phyloP scores from a whole-genome alignment of 192 early-diverging fungal genomes.

The Helicostylum pulchrum region DNA sequence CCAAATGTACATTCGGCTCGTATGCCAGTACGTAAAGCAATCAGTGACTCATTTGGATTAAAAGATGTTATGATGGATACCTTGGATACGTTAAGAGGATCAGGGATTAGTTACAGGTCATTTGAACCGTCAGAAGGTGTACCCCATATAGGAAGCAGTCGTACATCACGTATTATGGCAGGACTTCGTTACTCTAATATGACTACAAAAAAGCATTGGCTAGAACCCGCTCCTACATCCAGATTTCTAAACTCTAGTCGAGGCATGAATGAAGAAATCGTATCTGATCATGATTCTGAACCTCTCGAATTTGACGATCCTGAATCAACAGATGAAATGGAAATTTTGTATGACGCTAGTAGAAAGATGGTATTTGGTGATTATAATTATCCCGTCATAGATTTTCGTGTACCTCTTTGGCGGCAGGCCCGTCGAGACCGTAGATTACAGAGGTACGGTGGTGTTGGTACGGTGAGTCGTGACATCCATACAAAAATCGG shows the following conservation, averaged over 20 bases:
- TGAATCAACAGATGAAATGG: conserved; percentile 37
- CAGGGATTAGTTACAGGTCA: conserved; percentile 72
- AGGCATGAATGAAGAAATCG: conserved; percentile 20
- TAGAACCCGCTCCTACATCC: conserved; percentile 40
- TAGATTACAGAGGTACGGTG: conserved; percentile 11
- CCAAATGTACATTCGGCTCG: conserved; percentile 65
- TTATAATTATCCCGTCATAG: conserved; percentile 54
- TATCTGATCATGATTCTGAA: conserved; percentile 1
- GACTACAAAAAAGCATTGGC: conserved; percentile 52
- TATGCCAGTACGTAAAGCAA: conserved; percentile 71
- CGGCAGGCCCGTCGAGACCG: conserved; percentile 18
- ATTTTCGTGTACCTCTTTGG: conserved; percentile 35
- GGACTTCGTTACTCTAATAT: conserved; percentile 51
- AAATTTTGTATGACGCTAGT: conserved; percentile 41
- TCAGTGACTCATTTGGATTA: conserved; percentile 78
- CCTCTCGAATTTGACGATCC: conserved; percentile 39
- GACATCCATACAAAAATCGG: neutral
- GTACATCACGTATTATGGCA: conserved; percentile 57
- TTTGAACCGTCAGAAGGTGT: conserved; percentile 74
- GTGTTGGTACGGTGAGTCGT: neutral
- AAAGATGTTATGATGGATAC: conserved; percentile 84
- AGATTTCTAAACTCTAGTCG: conserved; percentile 13
- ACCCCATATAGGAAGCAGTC: conserved; percentile 51
- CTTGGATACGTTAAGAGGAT: conserved; percentile 71
- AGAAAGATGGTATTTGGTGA: conserved; percentile 47